Evolutionary conservation across 495 filamentous ascomycete genomes (phyloP).

Genomic region (Hypoxylon trugodes): DNA sequence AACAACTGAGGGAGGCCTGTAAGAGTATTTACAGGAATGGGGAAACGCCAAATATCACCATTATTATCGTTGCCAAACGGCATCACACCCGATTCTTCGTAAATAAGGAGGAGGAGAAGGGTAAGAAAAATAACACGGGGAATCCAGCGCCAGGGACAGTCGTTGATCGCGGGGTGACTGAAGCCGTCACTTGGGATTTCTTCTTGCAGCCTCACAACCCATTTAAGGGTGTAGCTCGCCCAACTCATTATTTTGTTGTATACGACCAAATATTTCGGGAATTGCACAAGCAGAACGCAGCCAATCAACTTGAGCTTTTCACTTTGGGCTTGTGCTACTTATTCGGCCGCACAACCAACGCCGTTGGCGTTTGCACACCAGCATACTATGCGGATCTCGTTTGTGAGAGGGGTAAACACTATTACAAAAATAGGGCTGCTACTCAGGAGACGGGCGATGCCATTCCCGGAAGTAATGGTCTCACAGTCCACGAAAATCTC

Average conservation of each 20-base stretch:
- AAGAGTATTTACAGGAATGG: conserved; percentile 55
- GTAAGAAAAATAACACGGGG: conserved; percentile 24
- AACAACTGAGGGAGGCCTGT: conserved; percentile 65
- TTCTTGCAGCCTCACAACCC: conserved; percentile 76
- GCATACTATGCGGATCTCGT: conserved; percentile 76
- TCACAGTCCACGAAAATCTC: conserved; percentile 55
- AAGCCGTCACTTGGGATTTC: conserved; percentile 72
- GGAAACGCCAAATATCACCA: conserved; percentile 59
- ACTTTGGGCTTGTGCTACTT: conserved; percentile 72
- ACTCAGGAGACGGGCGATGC: conserved; percentile 15
- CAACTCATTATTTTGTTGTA: conserved; percentile 75
- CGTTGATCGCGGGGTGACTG: conserved; percentile 76
- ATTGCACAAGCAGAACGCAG: conserved; percentile 43
- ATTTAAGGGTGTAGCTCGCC: conserved; percentile 81
- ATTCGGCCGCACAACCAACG: conserved; percentile 71
- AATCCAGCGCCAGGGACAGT: conserved; percentile 75
- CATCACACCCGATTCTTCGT: conserved; percentile 87
- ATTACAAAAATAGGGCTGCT: conserved; percentile 14
- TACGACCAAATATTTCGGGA: conserved; percentile 67
- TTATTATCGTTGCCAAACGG: conserved; percentile 72
- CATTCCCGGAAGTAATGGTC: conserved; percentile 21
- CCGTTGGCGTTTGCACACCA: conserved; percentile 71
- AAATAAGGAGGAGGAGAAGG: too few relatives aligned
- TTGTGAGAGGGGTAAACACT: conserved; percentile 50
- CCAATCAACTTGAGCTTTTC: conserved; percentile 61